These are phyloP conservation scores for Metarhizium brunneum DNA, from an alignment of 2,329 filamentous ascomycete species.

Conservation along the genomic window DNA sequence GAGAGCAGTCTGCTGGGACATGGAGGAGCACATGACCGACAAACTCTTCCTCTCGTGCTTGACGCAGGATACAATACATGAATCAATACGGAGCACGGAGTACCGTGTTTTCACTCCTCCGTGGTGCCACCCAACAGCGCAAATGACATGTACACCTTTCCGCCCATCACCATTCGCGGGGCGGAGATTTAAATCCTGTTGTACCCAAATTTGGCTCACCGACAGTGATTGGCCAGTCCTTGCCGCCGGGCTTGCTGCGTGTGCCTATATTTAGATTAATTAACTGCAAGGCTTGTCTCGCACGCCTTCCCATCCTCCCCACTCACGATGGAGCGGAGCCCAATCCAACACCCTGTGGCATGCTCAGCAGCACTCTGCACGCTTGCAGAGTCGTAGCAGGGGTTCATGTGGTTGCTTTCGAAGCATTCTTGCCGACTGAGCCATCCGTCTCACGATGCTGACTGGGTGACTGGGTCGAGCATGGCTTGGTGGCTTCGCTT, in stretches of 20 bases:
- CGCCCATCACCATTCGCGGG: not conserved
- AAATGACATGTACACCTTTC: not conserved
- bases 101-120: not conserved
- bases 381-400: slow-evolving; percentile 4
- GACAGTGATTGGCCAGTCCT: slow-evolving; percentile 19
- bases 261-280: slow-evolving; percentile 24
- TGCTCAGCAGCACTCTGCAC: not conserved
- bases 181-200: not conserved
- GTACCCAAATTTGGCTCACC: slow-evolving; percentile 15
- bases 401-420: slow-evolving; percentile 7
- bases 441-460: not conserved
- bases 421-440: slow-evolving; percentile 3
- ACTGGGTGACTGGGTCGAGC: not conserved
- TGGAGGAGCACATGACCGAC: too few relatives aligned
- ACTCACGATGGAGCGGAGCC: slow-evolving; percentile 4
- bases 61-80: too few relatives aligned
- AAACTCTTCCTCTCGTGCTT: too few relatives aligned
- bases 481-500: not conserved
- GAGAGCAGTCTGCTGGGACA: too few relatives aligned
- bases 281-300: slow-evolving; percentile 4
- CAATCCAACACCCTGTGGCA: not conserved
- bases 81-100: too few relatives aligned
- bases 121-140: not conserved
- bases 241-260: slow-evolving; percentile 21
- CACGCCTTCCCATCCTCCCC: not conserved